Evolutionary conservation across 208 protist genomes (phyloP).

Genomic region (Trypanosomatidae sp.): DNA sequence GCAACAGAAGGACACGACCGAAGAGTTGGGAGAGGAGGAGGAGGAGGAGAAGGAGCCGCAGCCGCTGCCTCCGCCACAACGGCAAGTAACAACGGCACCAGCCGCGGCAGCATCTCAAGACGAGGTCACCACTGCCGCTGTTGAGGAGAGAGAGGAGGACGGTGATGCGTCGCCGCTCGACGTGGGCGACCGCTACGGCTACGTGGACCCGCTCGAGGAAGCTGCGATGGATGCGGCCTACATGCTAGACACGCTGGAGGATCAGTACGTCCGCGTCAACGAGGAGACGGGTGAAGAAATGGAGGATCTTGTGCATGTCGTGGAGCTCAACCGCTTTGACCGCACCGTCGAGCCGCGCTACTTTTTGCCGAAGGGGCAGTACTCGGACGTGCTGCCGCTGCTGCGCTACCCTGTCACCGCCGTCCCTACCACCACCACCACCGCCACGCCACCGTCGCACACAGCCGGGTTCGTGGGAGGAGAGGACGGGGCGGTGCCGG

Average conservation of each 20-base stretch:
- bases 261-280: conserved; percentile 44
- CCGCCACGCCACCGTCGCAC: no score
- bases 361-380: conserved; percentile 33
- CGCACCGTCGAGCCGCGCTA: conserved; percentile 16
- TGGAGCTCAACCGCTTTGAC: conserved; percentile 31
- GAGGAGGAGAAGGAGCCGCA: no score
- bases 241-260: conserved; percentile 25
- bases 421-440: not conserved
- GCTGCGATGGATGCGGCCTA: conserved; percentile 20
- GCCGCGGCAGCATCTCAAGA: no score
- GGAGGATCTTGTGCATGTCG: conserved; percentile 39
- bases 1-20: no score
- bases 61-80: no score
- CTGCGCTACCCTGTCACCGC: conserved; percentile 29
- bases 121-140: no score
- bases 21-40: no score
- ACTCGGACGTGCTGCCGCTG: conserved; percentile 36
- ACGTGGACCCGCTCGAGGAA: conserved; percentile 21
- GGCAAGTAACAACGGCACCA: no score
- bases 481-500: not conserved
- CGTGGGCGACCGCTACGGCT: conserved; percentile 16
- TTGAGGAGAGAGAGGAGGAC: no score
- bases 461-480: no score
- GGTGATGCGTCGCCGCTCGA: no score
- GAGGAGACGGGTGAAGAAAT: conserved; percentile 42